Evolutionary conservation across 768 basidiomycete species (phyloP), one percentile per base, ranked within the genome.

Genomic region (Tulasnella sp.): DNA sequence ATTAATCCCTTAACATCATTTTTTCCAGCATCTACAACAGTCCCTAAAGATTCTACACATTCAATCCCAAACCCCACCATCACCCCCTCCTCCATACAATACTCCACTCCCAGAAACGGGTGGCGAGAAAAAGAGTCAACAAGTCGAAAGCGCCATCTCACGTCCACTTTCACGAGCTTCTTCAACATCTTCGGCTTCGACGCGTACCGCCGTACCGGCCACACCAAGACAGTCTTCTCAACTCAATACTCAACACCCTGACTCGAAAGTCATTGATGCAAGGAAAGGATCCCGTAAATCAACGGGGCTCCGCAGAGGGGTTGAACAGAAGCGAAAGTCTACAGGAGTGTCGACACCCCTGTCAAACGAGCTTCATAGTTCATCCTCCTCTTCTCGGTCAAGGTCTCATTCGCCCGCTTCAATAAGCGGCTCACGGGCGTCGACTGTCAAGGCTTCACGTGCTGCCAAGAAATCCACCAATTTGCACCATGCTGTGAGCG

Each of bases 171-270:
- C 41, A 9, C 57, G 46, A 2, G 24, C 41, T 13, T 82, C 82
- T 0, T 77, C 77, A 0, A 62, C 59, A 0, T 81, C 83, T 0
- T 81, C 81, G 3, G 66, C 79, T 27, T 84, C 83, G 0, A 83
- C 81, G 6, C 80, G 79, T 56, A 86, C 84, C 3, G 71, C 78
- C 2, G 77, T 81, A 19, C 83, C 82, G 13, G 59, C 66, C 1
- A 69, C 71, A 33, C 70, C 67, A 12, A 66, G 68, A 1, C 63
- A 61, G 19, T 58, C 31, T 6, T 43, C 52, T 29, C 64, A 53
- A 48, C 56, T 53, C 54, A 60, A 57, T 65, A 62, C 48, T 63
- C 53, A 48, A 56, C 53, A 39, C 55, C 46, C 28, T 45, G 25
- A 56, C 22, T 41, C 55, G 53, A 56, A 54, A 47, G 62, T 64